Evolutionary conservation across 192 early-diverging fungal species (phyloP), one percentile per base, ranked within the genome.

Genomic region (Thamnidium elegans): DNA sequence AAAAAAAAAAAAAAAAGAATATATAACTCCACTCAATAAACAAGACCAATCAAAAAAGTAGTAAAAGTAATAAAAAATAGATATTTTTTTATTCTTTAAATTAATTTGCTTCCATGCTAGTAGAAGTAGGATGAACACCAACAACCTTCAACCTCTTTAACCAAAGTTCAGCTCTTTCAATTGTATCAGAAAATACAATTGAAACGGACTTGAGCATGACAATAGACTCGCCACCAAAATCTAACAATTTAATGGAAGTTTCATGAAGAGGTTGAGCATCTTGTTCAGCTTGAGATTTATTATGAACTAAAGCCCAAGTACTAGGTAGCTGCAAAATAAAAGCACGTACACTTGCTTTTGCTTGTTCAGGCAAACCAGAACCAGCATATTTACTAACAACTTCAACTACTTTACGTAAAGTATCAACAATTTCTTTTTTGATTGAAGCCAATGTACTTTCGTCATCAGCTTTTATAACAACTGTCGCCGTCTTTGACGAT

Each of bases 351-450:
- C 74, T 86, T 46, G 81, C 71, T 46, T 90, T 79, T n/a, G 94
- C 92, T 50, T 89, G 90, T 54, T 87, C 90, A 1, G 95, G 92
- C 53, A 97, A 78, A 55, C 89, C 88, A 6, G 86, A 79, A 14
- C 89, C 88, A 26, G 95, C 94, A 72, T 97, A 92, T 51, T 88
- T 86, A 36, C 86, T 89, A 45, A 97, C 82, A 10, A 97, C 86
- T 50, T 88, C 89, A 6, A 97, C 90, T 3, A 94, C 95, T 43
- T 87, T 87, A 30, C 92, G 84, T 26, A 97, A 75, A 0, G 93
- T 94, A 31, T 87, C 83, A 1, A 93, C 87, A 3, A 96, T 84
- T 51, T 96, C 95, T 20, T 86, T 86, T 61, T 87, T 86, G 56
- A 92, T 84, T 9, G 74, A 66, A 0, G 75, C 79, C 54, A 92